These are phyloP conservation scores for Apiospora malaysiana DNA, from an alignment of 2,329 filamentous ascomycete genomes.

Conservation along the genomic window DNA sequence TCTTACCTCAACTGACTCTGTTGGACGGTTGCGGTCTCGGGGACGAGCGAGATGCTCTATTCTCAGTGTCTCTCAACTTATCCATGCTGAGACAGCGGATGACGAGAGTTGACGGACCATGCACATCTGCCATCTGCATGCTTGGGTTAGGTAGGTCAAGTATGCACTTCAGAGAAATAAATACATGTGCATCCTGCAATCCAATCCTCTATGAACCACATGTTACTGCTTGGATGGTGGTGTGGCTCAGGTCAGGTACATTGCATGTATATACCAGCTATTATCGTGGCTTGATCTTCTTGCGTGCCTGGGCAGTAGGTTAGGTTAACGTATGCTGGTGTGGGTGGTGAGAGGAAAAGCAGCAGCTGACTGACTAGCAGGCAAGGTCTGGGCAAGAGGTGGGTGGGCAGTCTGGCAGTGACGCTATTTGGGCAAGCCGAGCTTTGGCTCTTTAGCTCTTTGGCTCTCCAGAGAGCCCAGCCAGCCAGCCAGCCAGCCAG, in stretches of 20 bases:
- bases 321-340: too few species aligned
- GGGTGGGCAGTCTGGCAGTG: not conserved
- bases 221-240: not conserved
- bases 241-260: not conserved
- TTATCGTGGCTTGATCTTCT: not conserved
- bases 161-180: not conserved
- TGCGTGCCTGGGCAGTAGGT: not conserved
- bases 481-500: not conserved
- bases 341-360: not conserved
- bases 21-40: not conserved
- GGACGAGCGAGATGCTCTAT: not conserved
- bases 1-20: not conserved
- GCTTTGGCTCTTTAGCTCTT: not conserved
- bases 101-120: not conserved
- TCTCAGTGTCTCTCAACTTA: not conserved
- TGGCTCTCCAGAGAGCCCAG: too few species aligned
- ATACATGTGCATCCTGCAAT: not conserved
- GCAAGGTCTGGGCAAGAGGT: constrained; percentile 3
- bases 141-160: not conserved
- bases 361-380: not conserved
- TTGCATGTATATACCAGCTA: too few species aligned
- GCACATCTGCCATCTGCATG: not conserved
- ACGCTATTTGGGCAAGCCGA: constrained; percentile 10
- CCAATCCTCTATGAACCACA: too few species aligned
- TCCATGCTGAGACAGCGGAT: constrained; percentile 5